These are phyloP conservation scores for Desmodesmus armatus DNA, from an alignment of 139 green algal genomes.

Conservation along the genomic window DNA sequence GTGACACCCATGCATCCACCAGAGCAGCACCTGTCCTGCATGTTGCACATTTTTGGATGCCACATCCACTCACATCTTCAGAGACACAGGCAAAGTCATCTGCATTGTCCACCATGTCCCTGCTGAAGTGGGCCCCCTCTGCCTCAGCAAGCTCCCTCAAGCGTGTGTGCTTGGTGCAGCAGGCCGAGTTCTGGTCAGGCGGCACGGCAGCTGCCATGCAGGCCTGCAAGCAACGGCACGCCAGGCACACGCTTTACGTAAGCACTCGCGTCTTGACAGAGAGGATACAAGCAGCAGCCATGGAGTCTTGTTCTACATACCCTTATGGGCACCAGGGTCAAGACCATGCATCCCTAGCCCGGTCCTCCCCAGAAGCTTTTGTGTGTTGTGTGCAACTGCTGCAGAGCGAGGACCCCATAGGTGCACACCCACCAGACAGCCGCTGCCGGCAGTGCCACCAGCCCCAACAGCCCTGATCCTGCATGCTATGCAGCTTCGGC, in stretches of 20 bases:
- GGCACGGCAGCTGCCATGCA: slow-evolving; percentile 16
- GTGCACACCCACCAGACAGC: neutral
- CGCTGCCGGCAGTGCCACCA: neutral
- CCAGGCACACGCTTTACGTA: too few relatives aligned
- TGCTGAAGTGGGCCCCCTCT: neutral
- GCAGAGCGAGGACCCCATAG: neutral
- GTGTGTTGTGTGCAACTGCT: too few relatives aligned
- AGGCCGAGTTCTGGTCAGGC: neutral
- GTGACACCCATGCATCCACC: too few relatives aligned
- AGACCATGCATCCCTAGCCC: too few relatives aligned
- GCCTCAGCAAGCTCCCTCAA: neutral
- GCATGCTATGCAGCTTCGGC: too few relatives aligned
- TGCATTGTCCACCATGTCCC: neutral
- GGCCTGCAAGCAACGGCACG: neutral
- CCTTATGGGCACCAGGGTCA: neutral
- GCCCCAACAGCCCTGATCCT: too few relatives aligned
- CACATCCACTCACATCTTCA: neutral
- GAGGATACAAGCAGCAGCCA: neutral
- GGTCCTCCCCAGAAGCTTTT: too few relatives aligned
- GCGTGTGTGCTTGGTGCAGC: slow-evolving; percentile 28
- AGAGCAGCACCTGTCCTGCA: too few relatives aligned
- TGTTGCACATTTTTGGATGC: neutral
- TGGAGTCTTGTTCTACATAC: too few relatives aligned
- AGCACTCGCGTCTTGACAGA: too few relatives aligned
- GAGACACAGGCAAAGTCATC: neutral